Conservation (phyloP, 2,329 filamentous ascomycete species). For the Aureobasidium sp. region DNA sequence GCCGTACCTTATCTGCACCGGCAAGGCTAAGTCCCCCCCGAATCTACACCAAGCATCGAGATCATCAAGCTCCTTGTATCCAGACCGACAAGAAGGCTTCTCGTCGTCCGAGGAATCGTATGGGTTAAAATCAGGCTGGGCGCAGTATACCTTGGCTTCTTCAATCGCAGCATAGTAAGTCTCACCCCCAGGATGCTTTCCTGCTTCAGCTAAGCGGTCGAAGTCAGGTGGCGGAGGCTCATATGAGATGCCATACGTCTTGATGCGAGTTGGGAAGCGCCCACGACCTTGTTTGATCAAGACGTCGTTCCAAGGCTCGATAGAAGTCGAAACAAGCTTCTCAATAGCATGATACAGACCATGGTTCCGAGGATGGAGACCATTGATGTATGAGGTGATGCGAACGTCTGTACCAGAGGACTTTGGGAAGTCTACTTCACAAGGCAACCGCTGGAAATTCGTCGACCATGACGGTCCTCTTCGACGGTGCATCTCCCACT, state of each 20-base stretch:
- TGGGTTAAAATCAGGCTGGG: conserved; percentile 8
- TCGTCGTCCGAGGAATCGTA: conserved; percentile 13
- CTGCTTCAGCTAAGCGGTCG: not conserved
- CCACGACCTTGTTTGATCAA: conserved; percentile 14
- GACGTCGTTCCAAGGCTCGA: conserved; percentile 23
- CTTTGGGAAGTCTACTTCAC: conserved; percentile 18
- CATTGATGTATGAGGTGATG: conserved; percentile 25
- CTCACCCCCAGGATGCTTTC: conserved; percentile 1
- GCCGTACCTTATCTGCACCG: not conserved
- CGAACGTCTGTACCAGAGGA: not conserved
- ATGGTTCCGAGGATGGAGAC: conserved; percentile 13
- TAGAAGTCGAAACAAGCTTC: conserved; percentile 18
- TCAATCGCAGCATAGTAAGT: conserved; percentile 14
- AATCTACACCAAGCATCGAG: conserved; percentile 13
- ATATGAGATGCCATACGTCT: conserved; percentile 6
- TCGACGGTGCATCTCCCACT: not conserved
- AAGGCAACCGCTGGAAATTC: conserved; percentile 22
- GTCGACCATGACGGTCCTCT: conserved; percentile 10
- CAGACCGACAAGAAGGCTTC: not conserved
- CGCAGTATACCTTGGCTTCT: conserved; percentile 13
- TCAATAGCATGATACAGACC: conserved; percentile 22
- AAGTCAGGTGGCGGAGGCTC: conserved; percentile 4
- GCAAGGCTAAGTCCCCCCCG: not conserved
- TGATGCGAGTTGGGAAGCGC: conserved; percentile 9
- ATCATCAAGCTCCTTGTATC: not conserved